Percentiles rank a stretch among this genome's conserved stretches.
Conservation (phyloP, 1,139 yeast species). For the Zygosaccharomyces pseudobailii region DNA sequence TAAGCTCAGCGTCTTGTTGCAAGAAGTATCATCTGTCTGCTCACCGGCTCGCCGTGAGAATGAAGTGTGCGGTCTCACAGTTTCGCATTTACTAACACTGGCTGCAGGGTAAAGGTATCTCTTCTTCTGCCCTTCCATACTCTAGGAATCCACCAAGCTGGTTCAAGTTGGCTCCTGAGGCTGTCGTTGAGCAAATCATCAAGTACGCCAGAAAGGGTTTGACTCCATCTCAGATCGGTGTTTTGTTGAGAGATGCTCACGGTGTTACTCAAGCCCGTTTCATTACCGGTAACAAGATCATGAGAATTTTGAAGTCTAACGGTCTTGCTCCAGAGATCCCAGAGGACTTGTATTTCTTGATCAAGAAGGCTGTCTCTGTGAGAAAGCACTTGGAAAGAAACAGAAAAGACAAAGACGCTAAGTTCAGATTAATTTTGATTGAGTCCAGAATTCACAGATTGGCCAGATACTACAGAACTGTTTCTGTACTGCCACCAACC, state of each 20-base stretch:
- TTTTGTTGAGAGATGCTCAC: constrained; percentile 98
- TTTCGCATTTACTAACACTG: constrained; percentile 7
- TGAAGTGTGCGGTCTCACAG: neutral
- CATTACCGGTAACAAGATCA: constrained; percentile 99
- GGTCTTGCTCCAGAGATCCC: constrained; percentile 99
- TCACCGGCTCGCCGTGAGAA: neutral
- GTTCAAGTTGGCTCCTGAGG: constrained; percentile 96
- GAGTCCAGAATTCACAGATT: constrained; percentile 99
- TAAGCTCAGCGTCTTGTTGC: neutral
- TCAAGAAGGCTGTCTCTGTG: constrained; percentile 99
- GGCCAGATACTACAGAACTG: constrained; percentile 99
- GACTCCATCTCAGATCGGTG: constrained; percentile 99
- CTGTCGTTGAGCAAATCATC: constrained; percentile 96
- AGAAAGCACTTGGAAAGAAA: constrained; percentile 99
- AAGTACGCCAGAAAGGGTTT: constrained; percentile 99
- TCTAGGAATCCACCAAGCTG: constrained; percentile 98
- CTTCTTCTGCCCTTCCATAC: constrained; percentile 98
- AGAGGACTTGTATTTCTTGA: constrained; percentile 98
- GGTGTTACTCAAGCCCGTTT: constrained; percentile 98
- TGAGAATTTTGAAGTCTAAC: constrained; percentile 97
- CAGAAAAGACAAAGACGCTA: constrained; percentile 99
- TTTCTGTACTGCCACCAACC: constrained; percentile 98
- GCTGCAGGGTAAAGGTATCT: constrained; percentile 94
- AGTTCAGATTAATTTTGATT: constrained; percentile 99
- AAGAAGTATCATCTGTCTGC: neutral